These are phyloP conservation scores for Trapa incisa DNA, from an alignment of 345 rosid genomes.

Conservation along the genomic window DNA sequence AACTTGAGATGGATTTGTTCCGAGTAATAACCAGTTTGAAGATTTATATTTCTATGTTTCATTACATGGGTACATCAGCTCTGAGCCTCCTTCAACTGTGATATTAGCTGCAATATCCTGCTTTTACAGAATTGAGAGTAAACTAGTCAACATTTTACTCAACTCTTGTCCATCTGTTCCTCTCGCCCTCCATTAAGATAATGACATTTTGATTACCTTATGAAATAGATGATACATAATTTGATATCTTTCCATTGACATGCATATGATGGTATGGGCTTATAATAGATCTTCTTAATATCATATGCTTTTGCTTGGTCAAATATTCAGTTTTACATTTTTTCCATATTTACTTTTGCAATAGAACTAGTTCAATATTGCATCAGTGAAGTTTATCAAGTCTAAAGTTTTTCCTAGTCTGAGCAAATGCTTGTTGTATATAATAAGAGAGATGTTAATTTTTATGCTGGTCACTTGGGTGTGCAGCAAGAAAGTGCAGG, in stretches of 20 bases:
- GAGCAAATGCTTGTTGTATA: background rate
- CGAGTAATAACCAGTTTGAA: background rate
- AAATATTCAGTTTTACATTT: background rate
- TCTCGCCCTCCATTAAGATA: background rate
- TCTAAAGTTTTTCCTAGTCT: background rate
- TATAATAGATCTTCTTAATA: background rate
- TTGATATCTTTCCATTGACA: background rate
- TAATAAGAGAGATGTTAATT: background rate
- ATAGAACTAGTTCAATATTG: background rate
- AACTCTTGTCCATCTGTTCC: background rate
- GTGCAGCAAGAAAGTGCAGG: conserved; percentile 82
- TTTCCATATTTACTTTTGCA: background rate
- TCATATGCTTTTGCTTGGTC: background rate
- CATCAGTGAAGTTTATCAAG: background rate
- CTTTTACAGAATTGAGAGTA: background rate
- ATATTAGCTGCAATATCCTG: background rate
- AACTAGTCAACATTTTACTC: background rate
- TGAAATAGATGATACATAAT: background rate
- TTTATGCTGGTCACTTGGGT: background rate
- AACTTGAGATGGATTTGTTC: background rate
- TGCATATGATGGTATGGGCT: background rate
- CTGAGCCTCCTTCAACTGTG: too few species aligned
- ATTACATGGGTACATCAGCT: background rate
- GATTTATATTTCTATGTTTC: background rate
- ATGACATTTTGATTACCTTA: background rate